A percentile compares a stretch with the other conserved stretches of the same genome.
Evolutionary conservation across 148 eudicot species (phyloP).

Genomic region (Arbutus unedo): DNA sequence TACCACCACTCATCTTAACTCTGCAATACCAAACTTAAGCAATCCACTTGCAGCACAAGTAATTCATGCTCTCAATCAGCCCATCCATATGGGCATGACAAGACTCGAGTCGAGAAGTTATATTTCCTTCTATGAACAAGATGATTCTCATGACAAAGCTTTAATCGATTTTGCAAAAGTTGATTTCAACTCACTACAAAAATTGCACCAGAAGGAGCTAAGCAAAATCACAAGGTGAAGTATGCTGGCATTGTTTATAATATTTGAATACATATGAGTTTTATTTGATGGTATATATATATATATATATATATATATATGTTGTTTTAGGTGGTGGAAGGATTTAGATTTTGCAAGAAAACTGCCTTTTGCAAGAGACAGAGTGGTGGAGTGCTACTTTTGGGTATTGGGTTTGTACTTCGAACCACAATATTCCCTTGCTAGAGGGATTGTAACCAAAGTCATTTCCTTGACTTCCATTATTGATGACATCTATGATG

Average conservation of each 20-base stretch:
- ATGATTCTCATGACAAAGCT: conserved; percentile 29
- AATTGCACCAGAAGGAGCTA: conserved; percentile 40
- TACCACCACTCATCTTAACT: no score
- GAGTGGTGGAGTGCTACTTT: conserved; percentile 43
- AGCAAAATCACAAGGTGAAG: conserved; percentile 30
- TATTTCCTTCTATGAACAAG: conserved; percentile 38
- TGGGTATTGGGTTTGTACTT: conserved; percentile 29
- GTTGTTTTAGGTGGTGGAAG: conserved; percentile 49
- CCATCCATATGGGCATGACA: conserved; percentile 33
- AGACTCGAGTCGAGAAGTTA: conserved; percentile 44
- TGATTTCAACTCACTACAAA: conserved; percentile 50
- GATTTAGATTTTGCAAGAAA: conserved; percentile 22
- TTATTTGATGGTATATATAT: not conserved
- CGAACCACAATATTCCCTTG: conserved; percentile 34
- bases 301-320: no score
- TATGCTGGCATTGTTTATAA: no score
- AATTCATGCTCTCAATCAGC: conserved; percentile 34
- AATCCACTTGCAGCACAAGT: conserved; percentile 27
- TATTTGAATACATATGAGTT: not conserved
- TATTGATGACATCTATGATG: conserved; percentile 44
- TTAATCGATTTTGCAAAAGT: conserved; percentile 44
- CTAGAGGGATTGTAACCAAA: conserved; percentile 24
- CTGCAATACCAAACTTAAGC: no score
- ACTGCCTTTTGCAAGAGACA: conserved; percentile 36
- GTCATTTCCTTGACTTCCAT: conserved; percentile 19